These are phyloP conservation scores for Tetrapyrgos nigripes DNA, from an alignment of 1,284 basidiomycete genomes.

Conservation along the genomic window DNA sequence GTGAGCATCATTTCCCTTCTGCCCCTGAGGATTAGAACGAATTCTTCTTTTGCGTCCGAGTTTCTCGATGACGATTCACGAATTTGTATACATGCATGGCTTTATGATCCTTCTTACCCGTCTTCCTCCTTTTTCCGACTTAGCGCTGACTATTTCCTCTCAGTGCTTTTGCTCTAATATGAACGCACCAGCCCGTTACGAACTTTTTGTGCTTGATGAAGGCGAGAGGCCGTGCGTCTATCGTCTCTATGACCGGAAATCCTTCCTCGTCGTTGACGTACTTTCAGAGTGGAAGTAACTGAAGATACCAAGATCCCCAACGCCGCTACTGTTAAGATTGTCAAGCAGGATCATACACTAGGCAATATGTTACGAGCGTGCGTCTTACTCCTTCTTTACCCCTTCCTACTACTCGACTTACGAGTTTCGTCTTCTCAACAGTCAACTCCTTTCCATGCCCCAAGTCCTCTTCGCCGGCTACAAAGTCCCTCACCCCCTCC, in stretches of 20 bases:
- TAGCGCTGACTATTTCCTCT: background rate
- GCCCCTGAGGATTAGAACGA: conserved; percentile 21
- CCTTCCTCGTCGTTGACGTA: background rate
- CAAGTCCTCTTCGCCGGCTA: conserved; percentile 95
- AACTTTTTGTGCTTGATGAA: conserved; percentile 91
- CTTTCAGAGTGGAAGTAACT: conserved; percentile 80
- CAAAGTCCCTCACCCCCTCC: conserved; percentile 96
- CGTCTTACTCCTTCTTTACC: conserved; percentile 39
- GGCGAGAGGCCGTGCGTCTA: conserved; percentile 87
- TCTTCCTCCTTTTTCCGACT: conserved; percentile 18
- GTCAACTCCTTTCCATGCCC: conserved; percentile 87
- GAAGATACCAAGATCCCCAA: conserved; percentile 99
- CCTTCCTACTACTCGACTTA: background rate
- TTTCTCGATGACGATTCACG: conserved; percentile 21
- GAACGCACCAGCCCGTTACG: conserved; percentile 94
- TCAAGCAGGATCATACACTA: conserved; percentile 97
- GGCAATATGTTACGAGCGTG: conserved; percentile 96
- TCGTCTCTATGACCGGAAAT: background rate
- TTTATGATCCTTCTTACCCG: conserved; percentile 23
- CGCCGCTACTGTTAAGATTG: conserved; percentile 91
- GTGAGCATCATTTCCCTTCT: conserved; percentile 7
- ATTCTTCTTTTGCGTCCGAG: conserved; percentile 21
- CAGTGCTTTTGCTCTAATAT: conserved; percentile 45
- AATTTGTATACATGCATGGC: conserved; percentile 27
- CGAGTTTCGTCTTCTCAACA: conserved; percentile 37